Conservation (phyloP, 305 asterid species). For the Plantago coronopus region DNA sequence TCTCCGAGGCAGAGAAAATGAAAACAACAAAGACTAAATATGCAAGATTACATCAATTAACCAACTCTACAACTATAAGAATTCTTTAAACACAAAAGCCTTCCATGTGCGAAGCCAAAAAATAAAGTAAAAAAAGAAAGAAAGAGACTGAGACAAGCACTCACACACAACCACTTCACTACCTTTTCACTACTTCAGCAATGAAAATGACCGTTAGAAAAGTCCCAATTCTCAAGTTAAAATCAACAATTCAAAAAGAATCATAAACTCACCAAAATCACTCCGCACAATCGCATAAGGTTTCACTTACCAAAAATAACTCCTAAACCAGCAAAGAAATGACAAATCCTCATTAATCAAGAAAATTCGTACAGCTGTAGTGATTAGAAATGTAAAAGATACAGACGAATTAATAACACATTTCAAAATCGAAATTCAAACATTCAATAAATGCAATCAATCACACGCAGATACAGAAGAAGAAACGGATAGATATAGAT, state of each 20-base stretch:
- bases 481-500: not conserved
- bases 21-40: not conserved
- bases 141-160: not conserved
- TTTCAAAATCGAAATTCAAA: too few relatives aligned
- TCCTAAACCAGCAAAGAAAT: not conserved
- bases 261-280: not conserved
- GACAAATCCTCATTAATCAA: too few relatives aligned
- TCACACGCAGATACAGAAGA: not conserved
- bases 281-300: not conserved
- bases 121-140: conserved; percentile 6
- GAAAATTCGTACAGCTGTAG: not conserved
- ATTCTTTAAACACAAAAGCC: not conserved
- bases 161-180: conserved; percentile 20
- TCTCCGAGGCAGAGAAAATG: conserved; percentile 1
- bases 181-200: conserved; percentile 20
- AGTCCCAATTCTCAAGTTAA: conserved; percentile 14
- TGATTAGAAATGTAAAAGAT: not conserved
- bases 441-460: not conserved
- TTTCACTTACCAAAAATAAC: conserved; percentile 6
- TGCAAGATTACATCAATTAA: not conserved
- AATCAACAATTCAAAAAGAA: conserved; percentile 7
- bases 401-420: not conserved
- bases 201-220: conserved; percentile 36
- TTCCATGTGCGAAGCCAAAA: conserved; percentile 18
- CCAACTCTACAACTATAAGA: too few relatives aligned